phyloP scores from a whole-genome alignment of 352 stramenopile genomes.

The Detonula confervacea region DNA sequence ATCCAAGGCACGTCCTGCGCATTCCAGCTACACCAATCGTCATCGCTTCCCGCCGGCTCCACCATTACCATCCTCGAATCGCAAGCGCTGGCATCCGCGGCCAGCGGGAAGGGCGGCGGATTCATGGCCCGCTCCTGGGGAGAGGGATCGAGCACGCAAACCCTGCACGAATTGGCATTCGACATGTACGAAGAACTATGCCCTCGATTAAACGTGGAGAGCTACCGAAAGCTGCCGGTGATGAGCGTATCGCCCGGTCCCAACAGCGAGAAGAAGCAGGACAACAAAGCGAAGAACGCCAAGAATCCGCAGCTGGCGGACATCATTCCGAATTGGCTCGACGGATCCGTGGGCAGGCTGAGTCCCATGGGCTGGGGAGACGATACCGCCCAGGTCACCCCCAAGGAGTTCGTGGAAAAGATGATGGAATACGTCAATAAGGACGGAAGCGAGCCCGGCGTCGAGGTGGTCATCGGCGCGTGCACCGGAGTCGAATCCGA shows the following conservation, averaged over 20 bases:
- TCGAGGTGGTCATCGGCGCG: slow-evolving; percentile 71
- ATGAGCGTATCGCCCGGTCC: slow-evolving; percentile 75
- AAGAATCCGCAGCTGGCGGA: slow-evolving; percentile 45
- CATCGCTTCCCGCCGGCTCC: slow-evolving; percentile 9
- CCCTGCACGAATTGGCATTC: slow-evolving; percentile 87
- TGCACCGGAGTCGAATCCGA: slow-evolving; percentile 68
- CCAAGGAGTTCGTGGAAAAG: slow-evolving; percentile 83
- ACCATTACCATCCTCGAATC: slow-evolving; percentile 83
- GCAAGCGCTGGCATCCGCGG: slow-evolving; percentile 79
- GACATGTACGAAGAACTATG: slow-evolving; percentile 87
- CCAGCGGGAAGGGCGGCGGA: slow-evolving; percentile 88
- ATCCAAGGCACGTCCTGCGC: slow-evolving; percentile 78
- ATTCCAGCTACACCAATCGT: slow-evolving; percentile 57
- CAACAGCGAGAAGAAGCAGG: slow-evolving; percentile 24
- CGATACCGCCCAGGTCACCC: slow-evolving; percentile 86
- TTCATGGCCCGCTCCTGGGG: slow-evolving; percentile 89
- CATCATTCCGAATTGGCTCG: slow-evolving; percentile 78
- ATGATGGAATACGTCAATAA: slow-evolving; percentile 64
- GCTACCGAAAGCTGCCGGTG: slow-evolving; percentile 87
- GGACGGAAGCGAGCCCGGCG: slow-evolving; percentile 16
- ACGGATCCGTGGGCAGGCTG: slow-evolving; percentile 67
- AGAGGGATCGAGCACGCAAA: slow-evolving; percentile 74
- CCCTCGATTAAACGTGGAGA: slow-evolving; percentile 64
- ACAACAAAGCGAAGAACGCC: slow-evolving; percentile 31
- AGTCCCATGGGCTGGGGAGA: slow-evolving; percentile 70